These are phyloP conservation scores for Handroanthus guayacan DNA, from an alignment of 257 asterid genomes.

Conservation along the genomic window DNA sequence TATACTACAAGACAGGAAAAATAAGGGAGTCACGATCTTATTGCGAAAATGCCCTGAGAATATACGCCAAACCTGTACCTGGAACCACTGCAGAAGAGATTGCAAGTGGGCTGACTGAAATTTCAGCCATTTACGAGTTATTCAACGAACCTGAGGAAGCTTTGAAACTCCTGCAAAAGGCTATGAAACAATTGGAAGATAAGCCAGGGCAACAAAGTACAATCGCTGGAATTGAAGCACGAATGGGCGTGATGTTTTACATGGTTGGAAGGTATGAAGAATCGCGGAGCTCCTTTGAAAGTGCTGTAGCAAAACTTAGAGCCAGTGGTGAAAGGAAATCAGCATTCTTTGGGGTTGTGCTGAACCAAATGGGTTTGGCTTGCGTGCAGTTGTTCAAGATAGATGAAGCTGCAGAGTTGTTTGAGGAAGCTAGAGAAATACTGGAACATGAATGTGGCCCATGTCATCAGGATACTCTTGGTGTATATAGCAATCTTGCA, in stretches of 20 bases:
- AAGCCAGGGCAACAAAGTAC: constrained; percentile 98
- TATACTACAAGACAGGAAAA: constrained; percentile 94
- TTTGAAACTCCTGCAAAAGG: constrained; percentile 81
- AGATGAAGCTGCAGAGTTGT: constrained; percentile 96
- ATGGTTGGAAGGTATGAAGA: constrained; percentile 90
- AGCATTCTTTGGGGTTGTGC: constrained; percentile 91
- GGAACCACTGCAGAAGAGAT: constrained; percentile 91
- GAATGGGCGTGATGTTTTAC: constrained; percentile 95
- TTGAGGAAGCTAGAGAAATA: constrained; percentile 95
- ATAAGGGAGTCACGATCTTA: constrained; percentile 90
- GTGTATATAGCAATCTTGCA: constrained; percentile 96
- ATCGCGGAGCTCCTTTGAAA: constrained; percentile 78
- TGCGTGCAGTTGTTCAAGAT: constrained; percentile 92
- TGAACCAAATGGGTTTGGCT: constrained; percentile 99
- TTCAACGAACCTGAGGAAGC: constrained; percentile 98
- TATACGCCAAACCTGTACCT: constrained; percentile 87
- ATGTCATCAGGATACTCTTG: constrained; percentile 94
- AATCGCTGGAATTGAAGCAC: constrained; percentile 94
- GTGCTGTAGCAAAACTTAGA: constrained; percentile 82
- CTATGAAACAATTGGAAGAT: constrained; percentile 88
- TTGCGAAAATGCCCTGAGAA: constrained; percentile 91
- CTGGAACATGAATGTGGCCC: constrained; percentile 94
- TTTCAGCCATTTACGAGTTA: constrained; percentile 88
- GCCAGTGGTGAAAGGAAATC: constrained; percentile 95
- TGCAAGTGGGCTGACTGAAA: constrained; percentile 91